These are phyloP conservation scores for Bassia scoparia DNA, from an alignment of 148 eudicot genomes.

Conservation along the genomic window DNA sequence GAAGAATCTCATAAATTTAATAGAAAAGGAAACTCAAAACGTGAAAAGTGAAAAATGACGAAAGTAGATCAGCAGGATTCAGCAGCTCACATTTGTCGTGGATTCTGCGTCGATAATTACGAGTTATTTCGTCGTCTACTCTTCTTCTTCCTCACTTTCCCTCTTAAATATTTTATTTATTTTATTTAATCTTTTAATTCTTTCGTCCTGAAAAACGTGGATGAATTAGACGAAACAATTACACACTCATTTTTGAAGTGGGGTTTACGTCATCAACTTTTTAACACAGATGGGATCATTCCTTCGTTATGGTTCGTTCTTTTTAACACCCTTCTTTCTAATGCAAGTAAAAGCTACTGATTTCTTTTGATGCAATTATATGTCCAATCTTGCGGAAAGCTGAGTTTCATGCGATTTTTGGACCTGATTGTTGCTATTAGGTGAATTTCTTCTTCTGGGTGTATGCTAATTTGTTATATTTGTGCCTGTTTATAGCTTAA, in stretches of 20 bases:
- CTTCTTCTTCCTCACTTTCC: background rate
- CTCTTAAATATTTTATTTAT: background rate
- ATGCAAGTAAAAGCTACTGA: too few species aligned
- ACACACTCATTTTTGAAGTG: background rate
- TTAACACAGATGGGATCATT: conserved; percentile 19
- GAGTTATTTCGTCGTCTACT: conserved; percentile 15
- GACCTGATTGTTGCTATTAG: conserved; percentile 11
- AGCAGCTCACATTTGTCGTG: background rate
- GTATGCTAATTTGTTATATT: background rate
- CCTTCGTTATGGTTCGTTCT: conserved; percentile 19
- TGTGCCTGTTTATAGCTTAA: background rate
- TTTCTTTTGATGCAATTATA: background rate
- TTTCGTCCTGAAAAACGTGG: conserved; percentile 5
- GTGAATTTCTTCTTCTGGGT: conserved; percentile 26
- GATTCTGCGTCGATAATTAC: conserved; percentile 9
- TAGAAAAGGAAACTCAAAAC: background rate
- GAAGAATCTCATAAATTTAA: too few species aligned
- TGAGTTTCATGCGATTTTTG: background rate
- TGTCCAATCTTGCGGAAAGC: background rate
- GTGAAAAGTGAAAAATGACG: background rate
- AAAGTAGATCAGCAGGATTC: too few species aligned
- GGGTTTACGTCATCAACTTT: background rate
- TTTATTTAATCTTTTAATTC: background rate
- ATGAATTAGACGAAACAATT: too few species aligned
- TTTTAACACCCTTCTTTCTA: background rate